A percentile compares a stretch with the other conserved stretches of the same genome.
Conservation (phyloP, 2,329 filamentous ascomycete genomes). For the Claviceps sp. region DNA sequence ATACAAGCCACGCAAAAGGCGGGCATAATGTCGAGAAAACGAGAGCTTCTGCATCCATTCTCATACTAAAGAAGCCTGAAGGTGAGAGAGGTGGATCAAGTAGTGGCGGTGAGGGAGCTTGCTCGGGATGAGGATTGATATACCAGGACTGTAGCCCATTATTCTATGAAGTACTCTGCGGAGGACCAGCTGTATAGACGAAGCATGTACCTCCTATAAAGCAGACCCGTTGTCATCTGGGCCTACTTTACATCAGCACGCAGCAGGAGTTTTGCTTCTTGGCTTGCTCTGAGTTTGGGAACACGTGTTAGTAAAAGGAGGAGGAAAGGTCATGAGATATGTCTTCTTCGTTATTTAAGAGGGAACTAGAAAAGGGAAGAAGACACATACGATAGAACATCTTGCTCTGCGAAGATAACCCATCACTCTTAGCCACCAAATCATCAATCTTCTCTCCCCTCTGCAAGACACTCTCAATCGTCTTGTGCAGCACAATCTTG, state of each 20-base stretch:
- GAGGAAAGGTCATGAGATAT: not conserved
- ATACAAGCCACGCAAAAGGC: not conserved
- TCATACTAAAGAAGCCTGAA: not conserved
- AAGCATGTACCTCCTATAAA: not conserved
- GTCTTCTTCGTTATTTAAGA: too few relatives aligned
- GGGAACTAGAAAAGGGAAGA: not conserved
- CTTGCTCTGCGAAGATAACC: slow-evolving; percentile 82
- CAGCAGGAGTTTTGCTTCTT: slow-evolving; percentile 76
- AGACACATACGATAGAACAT: slow-evolving; percentile 74
- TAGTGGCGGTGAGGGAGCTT: not conserved
- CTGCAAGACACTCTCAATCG: slow-evolving; percentile 76
- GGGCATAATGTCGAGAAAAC: not conserved
- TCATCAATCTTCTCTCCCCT: slow-evolving; percentile 94
- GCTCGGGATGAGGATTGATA: not conserved
- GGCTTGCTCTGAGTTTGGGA: slow-evolving; percentile 38
- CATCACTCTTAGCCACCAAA: slow-evolving; percentile 85
- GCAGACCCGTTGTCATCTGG: not conserved
- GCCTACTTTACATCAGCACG: slow-evolving; percentile 43
- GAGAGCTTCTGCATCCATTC: not conserved
- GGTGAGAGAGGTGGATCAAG: not conserved
- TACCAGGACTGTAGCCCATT: not conserved
- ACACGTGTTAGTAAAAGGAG: not conserved
- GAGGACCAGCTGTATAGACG: not conserved
- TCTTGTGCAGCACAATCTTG: slow-evolving; percentile 94
- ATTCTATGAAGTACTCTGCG: not conserved